Evolutionary conservation across 2,329 filamentous ascomycete genomes (phyloP), one percentile per base, ranked within the genome.

Genomic region (Exophiala aquamarina): DNA sequence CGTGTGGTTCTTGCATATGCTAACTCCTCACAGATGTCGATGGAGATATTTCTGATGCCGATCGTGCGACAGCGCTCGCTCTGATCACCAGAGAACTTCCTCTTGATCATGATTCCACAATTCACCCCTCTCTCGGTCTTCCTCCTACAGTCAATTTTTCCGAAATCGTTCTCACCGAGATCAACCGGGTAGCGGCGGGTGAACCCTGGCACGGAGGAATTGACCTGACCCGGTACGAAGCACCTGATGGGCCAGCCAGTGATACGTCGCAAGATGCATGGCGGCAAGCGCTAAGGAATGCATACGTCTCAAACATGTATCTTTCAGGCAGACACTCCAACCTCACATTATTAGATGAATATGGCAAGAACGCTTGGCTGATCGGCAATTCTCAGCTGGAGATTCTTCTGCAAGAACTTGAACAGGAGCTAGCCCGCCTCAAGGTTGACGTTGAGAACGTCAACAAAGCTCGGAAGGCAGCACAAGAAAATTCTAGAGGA

Each of bases 301-400:
- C 82, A 17, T 83, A 83, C 63, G 75, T 75, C 0, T 76, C 76
- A 41, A 75, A 75, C 32, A 74, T 77, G 3, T 83, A 86, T 63
- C 70, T 86, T 17, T 67, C 73, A 2, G 71, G 70, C 41, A 71
- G 81, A 19, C 67, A 77, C 41, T 74, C 77, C 34, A 82, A 84
- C 67, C 79, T 95, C 14, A 72, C 75, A 1, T 76, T 95, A n/a
- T 79, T 95, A 15, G 87, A 93, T 60, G 77, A 77, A 41, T 84
- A 84, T 67, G 93, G 92, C 57, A 89, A 89, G 70, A 95, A 95
- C 66, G 86, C 89, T 8, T 97, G 93, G 92, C 75, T 98, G 45
- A 78, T 95, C 7, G 82, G 82, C 4, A 98, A 98, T 67, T 81
- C 84, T 59, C 82, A 87, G 57, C 68, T 90, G 15, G 92, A 96